Evolutionary conservation across 352 stramenopile genomes (phyloP).

Genomic region (Phytopythium aichiense): DNA sequence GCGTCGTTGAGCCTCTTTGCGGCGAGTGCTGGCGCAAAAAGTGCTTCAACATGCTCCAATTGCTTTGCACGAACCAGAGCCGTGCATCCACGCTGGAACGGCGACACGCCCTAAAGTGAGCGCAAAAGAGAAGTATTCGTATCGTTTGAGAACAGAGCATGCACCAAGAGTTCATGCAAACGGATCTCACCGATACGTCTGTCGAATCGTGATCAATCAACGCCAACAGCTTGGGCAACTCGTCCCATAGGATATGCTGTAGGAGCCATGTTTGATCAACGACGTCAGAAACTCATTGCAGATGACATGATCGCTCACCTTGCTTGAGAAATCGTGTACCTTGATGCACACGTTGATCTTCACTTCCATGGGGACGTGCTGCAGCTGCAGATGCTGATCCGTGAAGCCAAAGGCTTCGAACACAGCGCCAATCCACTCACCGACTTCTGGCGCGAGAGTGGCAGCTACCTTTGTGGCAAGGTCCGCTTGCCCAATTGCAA

Average conservation of each 20-base stretch:
- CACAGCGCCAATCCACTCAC: conserved; percentile 51
- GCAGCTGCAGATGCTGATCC: conserved; percentile 29
- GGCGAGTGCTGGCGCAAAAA: conserved; percentile 18
- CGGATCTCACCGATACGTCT: conserved; percentile 33
- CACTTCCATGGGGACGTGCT: conserved; percentile 29
- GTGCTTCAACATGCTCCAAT: conserved; percentile 13
- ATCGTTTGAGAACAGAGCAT: not conserved
- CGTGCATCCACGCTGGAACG: conserved; percentile 54
- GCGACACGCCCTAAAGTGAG: conserved; percentile 39
- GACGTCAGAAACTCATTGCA: not conserved
- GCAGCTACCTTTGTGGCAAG: conserved; percentile 39
- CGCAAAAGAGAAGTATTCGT: too few species aligned
- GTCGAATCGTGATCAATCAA: conserved; percentile 23
- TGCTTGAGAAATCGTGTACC: conserved; percentile 6
- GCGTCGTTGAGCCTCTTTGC: conserved; percentile 32
- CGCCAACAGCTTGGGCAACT: conserved; percentile 31
- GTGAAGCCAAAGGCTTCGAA: conserved; percentile 67
- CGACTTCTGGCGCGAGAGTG: conserved; percentile 28
- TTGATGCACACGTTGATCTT: conserved; percentile 75
- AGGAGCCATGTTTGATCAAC: not conserved
- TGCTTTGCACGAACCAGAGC: conserved; percentile 32
- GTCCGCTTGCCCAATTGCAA: conserved; percentile 45
- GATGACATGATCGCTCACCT: too few species aligned
- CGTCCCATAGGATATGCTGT: conserved; percentile 35
- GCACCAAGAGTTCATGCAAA: not conserved